Base-by-base conservation (phyloP, 1,284 basidiomycete genomes). In the Cerioporus squamosus region DNA sequence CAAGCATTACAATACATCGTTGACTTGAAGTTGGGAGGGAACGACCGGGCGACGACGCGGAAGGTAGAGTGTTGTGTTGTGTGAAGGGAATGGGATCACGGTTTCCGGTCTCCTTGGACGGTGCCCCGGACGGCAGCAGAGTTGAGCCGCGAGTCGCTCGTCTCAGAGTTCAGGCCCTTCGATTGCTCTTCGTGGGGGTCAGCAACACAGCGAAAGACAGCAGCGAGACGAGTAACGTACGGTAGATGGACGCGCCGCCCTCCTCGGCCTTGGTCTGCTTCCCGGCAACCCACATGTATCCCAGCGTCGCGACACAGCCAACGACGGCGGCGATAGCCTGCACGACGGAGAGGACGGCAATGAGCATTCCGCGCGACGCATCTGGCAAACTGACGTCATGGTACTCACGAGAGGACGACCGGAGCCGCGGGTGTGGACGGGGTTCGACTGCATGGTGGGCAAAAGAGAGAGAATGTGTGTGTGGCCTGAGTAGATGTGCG, bases 271-370 rank as follows among this genome's bases (percentile, higher is more conserved):
- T 72, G n/a, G 60, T 66, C 59, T 70, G 66, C 39, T 61, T 63
- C 5, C 69, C 68, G 2, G 67, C 68, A 42, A 68, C 55, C 39
- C 67, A 71, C 71, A 72, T 72, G 62, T 71, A 71, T 9, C 68
- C 69, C 2, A 66, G 60, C 2, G 70, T 68, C 2, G 68, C 68
- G 15, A 68, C 55, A 7, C 56, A 57, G 12, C 64, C 71, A 1
- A 59, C 64, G 22, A 69, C 68, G 7, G 65, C 66, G 4, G 60
- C 61, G 36, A 66, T 61, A 17, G 70, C 70, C 71, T 72, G 53
- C 3, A 17, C 14, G 14, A 8, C 14, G 3, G 9, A 39, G 15
- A 18, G 15, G 5, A 9, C 5, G n/a, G 7, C 12, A 22, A 23
- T 42, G 33, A 29, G 42, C 26, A 1, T 12, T 7, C 8, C 5